Base-by-base conservation (phyloP, 352 stramenopile species). In the Aphanomyces invadans region DNA sequence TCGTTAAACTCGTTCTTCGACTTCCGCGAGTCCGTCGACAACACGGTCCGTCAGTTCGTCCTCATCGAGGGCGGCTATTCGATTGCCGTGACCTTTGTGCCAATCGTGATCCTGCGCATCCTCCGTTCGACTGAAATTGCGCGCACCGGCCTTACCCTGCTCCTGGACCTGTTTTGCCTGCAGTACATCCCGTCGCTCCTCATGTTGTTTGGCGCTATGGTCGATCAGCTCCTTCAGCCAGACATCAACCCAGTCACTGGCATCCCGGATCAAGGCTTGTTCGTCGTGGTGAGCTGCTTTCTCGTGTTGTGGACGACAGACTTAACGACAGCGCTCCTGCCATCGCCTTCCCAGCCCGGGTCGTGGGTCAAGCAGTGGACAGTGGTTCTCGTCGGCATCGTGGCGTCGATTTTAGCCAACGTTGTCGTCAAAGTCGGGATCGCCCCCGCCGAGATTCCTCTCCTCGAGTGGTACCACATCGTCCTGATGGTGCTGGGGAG, bases 101-200 rank as follows among this genome's bases (percentile, higher is more conserved):
- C 42, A 11, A 67, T 67, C 21, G 60, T 57, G n/a, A 45, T 51
- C 31, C 33, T 39, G 26, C 60, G 60, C 21, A 42, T 46, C 28
- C 11, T 67, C 36, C 55, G 55, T 5, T 36, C 60, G 29, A 26
- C 38, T 21, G 57, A 67, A 48, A 44, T 67, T 23, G 60, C 46
- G 29, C 60, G 60, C 23, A 67, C 60, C 19, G 60, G 60, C 10
- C 38, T 67, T 11, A 57, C 46, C 3, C 32, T 67, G 0, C 19
- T 67, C 19, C 60, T 67, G n/a, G 60, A 67, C n/a, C 60, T 67
- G 5, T 67, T 67, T 45, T 57, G n/a, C 19, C 42, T 67, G 15
- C 39, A 67, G 32, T 67, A 67, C 26, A 44, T 67, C 12, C 38
- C 60, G 38, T 67, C 60, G 23, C 38, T 57, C 5, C 42, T 67